Base-by-base conservation (phyloP, 208 protist species). In the Crithidia sp. region DNA sequence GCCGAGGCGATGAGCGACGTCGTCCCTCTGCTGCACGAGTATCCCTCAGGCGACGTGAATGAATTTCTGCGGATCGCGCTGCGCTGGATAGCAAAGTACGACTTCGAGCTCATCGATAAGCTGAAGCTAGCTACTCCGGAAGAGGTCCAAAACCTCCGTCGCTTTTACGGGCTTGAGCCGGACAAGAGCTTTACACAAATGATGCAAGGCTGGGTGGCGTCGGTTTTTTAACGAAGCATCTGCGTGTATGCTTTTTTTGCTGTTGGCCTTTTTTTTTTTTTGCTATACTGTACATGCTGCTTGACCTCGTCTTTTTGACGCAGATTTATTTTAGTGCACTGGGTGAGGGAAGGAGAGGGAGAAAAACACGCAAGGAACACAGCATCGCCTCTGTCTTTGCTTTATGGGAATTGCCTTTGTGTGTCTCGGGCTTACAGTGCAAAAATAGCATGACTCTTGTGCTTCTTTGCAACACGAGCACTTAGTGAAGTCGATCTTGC, bases 1-100 rank as follows among this genome's bases (percentile, higher is more conserved):
- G 62, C 70, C n/a, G 74, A 81, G 5, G 55, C 54, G 55, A 56
- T 94, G 13, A 65, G 59, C 58, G 82, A 88, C 17, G 76, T 88
- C 28, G 75, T 96, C n/a, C 83, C 81, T 40, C 72, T 91, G 10
- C 76, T 96, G 28, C 84, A 92, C n/a, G 75, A 82, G 10, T 90
- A 90, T 55, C 87, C 82, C 0, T n/a, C 76, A 7, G 76, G 74
- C 47, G 79, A 88, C 59, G 81, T 91, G 44, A 78, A 87, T 55
- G 67, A 82, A 0, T 88, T 92, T 86, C 74, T 94, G 36, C 65
- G 81, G 0, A 69, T 87, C 40, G 86, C 85, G 6, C 62, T 79
- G 41, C 60, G 67, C 7, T 89, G 85, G 89, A 89, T 94, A 60
- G 55, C 74, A 3, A 66, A 64, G 58, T 92, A 79, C 59, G 83